Conservation (phyloP, 2,329 filamentous ascomycete genomes). For the Verticillium tricorpus region DNA sequence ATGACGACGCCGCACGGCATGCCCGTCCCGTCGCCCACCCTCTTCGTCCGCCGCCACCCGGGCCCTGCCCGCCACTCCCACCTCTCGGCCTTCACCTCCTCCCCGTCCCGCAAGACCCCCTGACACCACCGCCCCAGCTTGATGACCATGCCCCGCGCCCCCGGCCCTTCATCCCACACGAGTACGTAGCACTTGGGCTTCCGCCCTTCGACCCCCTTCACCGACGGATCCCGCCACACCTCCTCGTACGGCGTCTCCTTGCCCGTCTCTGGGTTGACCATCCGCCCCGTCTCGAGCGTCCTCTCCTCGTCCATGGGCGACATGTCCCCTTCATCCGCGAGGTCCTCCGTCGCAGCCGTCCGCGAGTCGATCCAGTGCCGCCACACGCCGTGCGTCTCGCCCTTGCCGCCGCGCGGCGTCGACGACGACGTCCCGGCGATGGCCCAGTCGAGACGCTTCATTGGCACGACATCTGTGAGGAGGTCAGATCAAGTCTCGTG, state of each 20-base stretch:
- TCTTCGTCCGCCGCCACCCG: conserved; percentile 31
- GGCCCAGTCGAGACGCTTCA: conserved; percentile 55
- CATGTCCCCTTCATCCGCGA: conserved; percentile 54
- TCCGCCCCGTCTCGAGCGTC: conserved; percentile 53
- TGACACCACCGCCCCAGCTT: conserved; percentile 52
- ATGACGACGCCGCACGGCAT: conserved; percentile 28
- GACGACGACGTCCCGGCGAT: conserved; percentile 54
- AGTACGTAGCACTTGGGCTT: conserved; percentile 14
- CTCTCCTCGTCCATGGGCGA: conserved; percentile 33
- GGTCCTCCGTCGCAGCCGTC: conserved; percentile 27
- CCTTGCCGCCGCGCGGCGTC: neutral
- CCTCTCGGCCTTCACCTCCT: conserved; percentile 43
- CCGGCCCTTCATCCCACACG: conserved; percentile 31
- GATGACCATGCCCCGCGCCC: conserved; percentile 45
- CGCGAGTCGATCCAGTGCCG: conserved; percentile 58
- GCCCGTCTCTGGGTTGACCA: conserved; percentile 54
- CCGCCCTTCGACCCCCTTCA: conserved; percentile 11
- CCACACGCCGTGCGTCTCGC: conserved; percentile 40
- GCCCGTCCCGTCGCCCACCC: conserved; percentile 22
- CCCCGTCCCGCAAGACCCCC: conserved; percentile 44
- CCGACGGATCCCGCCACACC: conserved; percentile 51
- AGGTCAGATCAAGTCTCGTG: neutral
- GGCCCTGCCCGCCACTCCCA: conserved; percentile 40
- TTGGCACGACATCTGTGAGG: conserved; percentile 2
- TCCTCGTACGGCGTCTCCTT: conserved; percentile 58